Base-by-base conservation (phyloP, 2,329 filamentous ascomycete species). In the Mariannaea sp. region DNA sequence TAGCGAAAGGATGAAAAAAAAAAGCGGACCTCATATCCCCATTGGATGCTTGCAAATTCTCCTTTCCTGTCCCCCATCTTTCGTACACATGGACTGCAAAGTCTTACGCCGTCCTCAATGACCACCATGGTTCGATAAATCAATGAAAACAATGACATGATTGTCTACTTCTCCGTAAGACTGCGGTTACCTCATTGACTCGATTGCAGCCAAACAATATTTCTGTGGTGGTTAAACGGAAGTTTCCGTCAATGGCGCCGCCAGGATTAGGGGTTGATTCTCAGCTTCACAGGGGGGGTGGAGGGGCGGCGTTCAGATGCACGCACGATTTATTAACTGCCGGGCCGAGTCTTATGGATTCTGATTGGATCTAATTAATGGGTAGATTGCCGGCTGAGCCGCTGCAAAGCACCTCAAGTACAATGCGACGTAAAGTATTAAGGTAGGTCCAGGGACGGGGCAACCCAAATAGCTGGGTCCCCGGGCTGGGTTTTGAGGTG, bases 21-120 rank as follows among this genome's bases (percentile, higher is more conserved):
- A 1, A 44, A 35, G 7, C 42, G 39, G 14, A 40, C 42, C 13
- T 46, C 61, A 33, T 64, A 64, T 27, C 55, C 64, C 16, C n/a
- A n/a, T n/a, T n/a, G n/a, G n/a, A 61, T 63, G 9, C 48, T 59
- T 19, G 58, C 19, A 70, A 68, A 45, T 59, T 67, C 8, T 75
- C 74, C n/a, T n/a, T n/a, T n/a, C n/a, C n/a, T n/a, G n/a, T n/a
- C n/a, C n/a, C n/a, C n/a, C n/a, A n/a, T n/a, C n/a, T n/a, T n/a
- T n/a, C n/a, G n/a, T n/a, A n/a, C n/a, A n/a, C n/a, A n/a, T n/a
- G n/a, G n/a, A n/a, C n/a, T n/a, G n/a, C n/a, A n/a, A n/a, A n/a
- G n/a, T n/a, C n/a, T 53, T 49, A 38, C 43, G 52, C 46, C 27
- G 48, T 40, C 50, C 5, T 24, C 43, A 17, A 24, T 36, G 20